Percentiles rank a stretch among this genome's conserved stretches.
These are phyloP conservation scores for Aspergillus carlsbadensis DNA, from an alignment of 495 filamentous ascomycete genomes.

Conservation along the genomic window DNA sequence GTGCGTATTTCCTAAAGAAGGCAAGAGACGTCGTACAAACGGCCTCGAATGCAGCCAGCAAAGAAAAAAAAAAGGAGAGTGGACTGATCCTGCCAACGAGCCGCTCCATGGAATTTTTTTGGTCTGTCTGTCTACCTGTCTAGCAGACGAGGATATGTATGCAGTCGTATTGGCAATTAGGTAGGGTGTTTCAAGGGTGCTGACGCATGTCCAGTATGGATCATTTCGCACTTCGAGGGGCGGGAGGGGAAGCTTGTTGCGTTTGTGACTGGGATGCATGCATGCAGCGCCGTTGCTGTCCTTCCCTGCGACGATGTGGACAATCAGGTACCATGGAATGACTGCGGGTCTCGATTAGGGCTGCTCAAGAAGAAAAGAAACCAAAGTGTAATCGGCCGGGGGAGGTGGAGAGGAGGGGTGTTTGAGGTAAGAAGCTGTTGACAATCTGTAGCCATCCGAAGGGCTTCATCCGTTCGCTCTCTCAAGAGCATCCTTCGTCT, in stretches of 20 bases:
- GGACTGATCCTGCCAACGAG: slow-evolving; percentile 3
- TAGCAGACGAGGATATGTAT: not conserved
- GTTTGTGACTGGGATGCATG: slow-evolving; percentile 19
- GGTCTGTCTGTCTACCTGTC: not conserved
- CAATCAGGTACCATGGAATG: not conserved
- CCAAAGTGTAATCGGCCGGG: not conserved
- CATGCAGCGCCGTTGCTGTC: slow-evolving; percentile 18
- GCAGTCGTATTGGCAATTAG: slow-evolving; percentile 8
- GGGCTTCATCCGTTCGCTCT: not conserved
- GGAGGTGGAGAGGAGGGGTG: not conserved
- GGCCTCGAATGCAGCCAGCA: slow-evolving; percentile 9
- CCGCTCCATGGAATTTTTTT: not conserved
- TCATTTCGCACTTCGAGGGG: slow-evolving; percentile 6
- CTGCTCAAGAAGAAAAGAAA: not conserved
- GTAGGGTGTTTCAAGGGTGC: not conserved
- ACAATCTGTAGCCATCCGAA: slow-evolving; percentile 6
- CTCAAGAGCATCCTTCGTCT: not conserved
- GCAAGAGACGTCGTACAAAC: slow-evolving; percentile 12
- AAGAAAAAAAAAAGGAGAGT: slow-evolving; percentile 3
- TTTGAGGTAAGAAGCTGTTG: not conserved
- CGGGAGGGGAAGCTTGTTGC: slow-evolving; percentile 9
- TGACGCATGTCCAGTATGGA: slow-evolving; percentile 5
- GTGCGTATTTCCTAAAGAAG: slow-evolving; percentile 7
- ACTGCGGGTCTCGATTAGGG: slow-evolving; percentile 3
- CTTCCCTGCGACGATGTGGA: slow-evolving; percentile 6